A percentile compares a stretch with the other conserved stretches of the same genome.
These are phyloP conservation scores for Pilatotrama ljubarskyi DNA, from an alignment of 768 basidiomycete genomes.

Conservation along the genomic window DNA sequence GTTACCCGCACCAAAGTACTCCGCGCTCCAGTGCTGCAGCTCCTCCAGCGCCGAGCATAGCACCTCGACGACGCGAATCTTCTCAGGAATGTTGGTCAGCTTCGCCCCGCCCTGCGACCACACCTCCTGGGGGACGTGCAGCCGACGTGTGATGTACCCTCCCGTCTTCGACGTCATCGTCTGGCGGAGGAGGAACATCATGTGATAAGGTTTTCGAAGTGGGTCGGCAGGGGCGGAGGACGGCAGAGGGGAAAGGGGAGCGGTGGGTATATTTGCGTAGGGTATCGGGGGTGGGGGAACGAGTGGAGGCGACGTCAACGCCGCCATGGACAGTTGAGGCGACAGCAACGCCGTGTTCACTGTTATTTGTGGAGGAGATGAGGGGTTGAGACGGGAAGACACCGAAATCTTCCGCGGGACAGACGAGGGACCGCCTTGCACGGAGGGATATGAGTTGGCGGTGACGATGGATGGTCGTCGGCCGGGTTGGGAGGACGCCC, in stretches of 20 bases:
- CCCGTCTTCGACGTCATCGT: constrained; percentile 81
- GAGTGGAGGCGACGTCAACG: constrained; percentile 34
- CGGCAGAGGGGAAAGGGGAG: constrained; percentile 78
- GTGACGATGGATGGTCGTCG: constrained; percentile 61
- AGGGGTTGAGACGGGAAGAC: constrained; percentile 58
- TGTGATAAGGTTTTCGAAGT: constrained; percentile 82
- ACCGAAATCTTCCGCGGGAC: constrained; percentile 62
- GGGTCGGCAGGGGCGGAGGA: constrained; percentile 70
- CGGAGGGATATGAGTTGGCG: constrained; percentile 53
- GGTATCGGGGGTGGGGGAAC: constrained; percentile 51
- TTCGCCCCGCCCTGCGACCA: constrained; percentile 93
- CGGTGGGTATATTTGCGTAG: constrained; percentile 61
- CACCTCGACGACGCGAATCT: constrained; percentile 82
- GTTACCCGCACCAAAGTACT: constrained; percentile 77
- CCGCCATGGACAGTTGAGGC: constrained; percentile 35
- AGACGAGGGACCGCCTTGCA: constrained; percentile 37
- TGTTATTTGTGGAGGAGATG: constrained; percentile 45
- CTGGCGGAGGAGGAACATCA: constrained; percentile 78
- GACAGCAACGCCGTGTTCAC: constrained; percentile 54
- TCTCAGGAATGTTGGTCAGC: constrained; percentile 76
- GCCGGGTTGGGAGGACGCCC: constrained; percentile 79
- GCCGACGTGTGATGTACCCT: constrained; percentile 82
- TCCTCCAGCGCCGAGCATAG: constrained; percentile 80
- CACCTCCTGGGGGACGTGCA: constrained; percentile 87
- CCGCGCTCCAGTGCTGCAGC: constrained; percentile 66